phyloP scores from a whole-genome alignment of 176 grass and related monocot genomes.

The Eremochloa ophiuroides region DNA sequence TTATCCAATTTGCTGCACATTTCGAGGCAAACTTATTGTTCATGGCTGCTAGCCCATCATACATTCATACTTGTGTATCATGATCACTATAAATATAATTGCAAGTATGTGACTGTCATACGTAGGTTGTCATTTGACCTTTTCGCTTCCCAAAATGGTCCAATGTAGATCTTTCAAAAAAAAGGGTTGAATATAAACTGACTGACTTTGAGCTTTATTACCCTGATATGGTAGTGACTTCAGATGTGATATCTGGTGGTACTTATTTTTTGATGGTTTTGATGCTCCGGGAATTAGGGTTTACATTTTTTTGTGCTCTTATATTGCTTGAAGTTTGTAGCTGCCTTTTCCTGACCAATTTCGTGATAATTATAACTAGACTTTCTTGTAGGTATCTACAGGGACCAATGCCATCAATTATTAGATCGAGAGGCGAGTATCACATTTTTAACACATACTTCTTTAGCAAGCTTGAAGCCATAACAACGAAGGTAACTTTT shows the following conservation, averaged over 20 bases:
- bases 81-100: not conserved
- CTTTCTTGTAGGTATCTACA: constrained; percentile 67
- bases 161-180: not conserved
- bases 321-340: constrained; percentile 3
- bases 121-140: not conserved
- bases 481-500: constrained; percentile 51
- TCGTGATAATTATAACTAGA: constrained; percentile 18
- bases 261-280: not conserved
- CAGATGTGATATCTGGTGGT: not conserved
- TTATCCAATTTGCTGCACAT: not conserved
- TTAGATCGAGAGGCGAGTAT: constrained; percentile 44
- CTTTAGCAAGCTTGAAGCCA: constrained; percentile 71
- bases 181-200: not conserved
- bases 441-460: constrained; percentile 93
- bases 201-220: not conserved
- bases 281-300: not conserved
- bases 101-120: not conserved
- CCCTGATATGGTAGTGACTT: not conserved
- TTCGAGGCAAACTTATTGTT: not conserved
- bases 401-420: constrained; percentile 28
- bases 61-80: not conserved
- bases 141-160: not conserved
- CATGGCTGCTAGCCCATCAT: not conserved
- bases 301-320: constrained; percentile 8
- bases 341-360: not conserved